These are phyloP conservation scores for Claviceps paspali DNA, from an alignment of 2,329 filamentous ascomycete species.

Conservation along the genomic window DNA sequence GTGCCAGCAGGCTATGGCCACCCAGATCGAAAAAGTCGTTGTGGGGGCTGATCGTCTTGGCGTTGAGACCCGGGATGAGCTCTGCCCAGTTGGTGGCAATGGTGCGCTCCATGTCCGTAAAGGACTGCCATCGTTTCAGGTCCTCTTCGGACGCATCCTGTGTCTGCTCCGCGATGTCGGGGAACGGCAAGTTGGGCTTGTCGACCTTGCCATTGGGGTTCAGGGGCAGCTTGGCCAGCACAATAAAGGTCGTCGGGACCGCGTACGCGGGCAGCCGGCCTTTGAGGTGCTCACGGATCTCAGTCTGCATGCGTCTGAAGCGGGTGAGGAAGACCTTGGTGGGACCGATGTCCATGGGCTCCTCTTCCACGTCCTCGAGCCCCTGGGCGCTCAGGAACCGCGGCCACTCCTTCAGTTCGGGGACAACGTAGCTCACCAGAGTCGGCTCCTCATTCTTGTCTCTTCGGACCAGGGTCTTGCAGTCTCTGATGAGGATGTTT, in stretches of 20 bases:
- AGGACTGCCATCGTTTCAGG: conserved; percentile 35
- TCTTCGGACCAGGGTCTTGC: conserved; percentile 58
- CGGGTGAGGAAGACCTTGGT: conserved; percentile 27
- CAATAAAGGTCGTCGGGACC: conserved; percentile 20
- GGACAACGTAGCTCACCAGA: conserved; percentile 78
- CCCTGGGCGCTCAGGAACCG: conserved; percentile 45
- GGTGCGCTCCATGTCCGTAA: conserved; percentile 24
- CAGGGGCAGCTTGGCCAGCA: conserved; percentile 43
- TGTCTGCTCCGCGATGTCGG: conserved; percentile 53
- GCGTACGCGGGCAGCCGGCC: conserved; percentile 31
- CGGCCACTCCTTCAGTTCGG: conserved; percentile 59
- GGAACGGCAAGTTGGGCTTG: conserved; percentile 63
- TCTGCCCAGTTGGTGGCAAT: conserved; percentile 49
- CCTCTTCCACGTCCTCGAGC: conserved; percentile 38
- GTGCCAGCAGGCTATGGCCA: conserved; percentile 39
- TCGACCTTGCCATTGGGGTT: conserved; percentile 70
- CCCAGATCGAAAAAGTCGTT: conserved; percentile 22
- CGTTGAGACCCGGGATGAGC: conserved; percentile 51
- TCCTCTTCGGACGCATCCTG: conserved; percentile 21
- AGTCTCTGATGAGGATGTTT: conserved; percentile 64
- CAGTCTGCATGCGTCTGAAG: conserved; percentile 30
- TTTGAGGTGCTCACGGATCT: conserved; percentile 51
- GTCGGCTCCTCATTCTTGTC: conserved; percentile 49
- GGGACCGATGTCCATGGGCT: conserved; percentile 31
- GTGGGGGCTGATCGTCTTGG: conserved; percentile 39